A percentile compares a stretch with the other conserved stretches of the same genome.
These are phyloP conservation scores for Aaosphaeria arxii DNA, from an alignment of 2,329 filamentous ascomycete genomes.

Conservation along the genomic window DNA sequence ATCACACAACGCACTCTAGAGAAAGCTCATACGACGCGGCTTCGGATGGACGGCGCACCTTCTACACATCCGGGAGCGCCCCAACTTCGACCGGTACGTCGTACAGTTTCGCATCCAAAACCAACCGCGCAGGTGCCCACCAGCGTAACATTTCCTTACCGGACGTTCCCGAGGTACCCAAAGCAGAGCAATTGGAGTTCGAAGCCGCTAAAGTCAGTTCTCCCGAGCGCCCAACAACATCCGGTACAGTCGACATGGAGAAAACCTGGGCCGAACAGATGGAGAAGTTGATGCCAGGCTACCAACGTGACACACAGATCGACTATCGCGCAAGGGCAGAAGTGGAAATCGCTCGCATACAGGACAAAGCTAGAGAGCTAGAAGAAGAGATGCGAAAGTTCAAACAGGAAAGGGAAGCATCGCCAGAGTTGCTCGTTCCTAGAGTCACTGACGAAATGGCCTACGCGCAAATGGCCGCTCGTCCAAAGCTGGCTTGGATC, in stretches of 20 bases:
- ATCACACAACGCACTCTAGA: constrained; percentile 5
- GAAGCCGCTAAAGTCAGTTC: constrained; percentile 2
- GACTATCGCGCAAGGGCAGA: constrained; percentile 16
- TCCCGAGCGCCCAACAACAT: constrained; percentile 12
- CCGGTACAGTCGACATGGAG: constrained; percentile 15
- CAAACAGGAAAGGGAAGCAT: constrained; percentile 6
- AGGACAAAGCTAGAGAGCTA: constrained; percentile 14
- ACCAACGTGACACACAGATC: constrained; percentile 6
- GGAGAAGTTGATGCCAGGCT: constrained; percentile 10
- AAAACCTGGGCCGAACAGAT: constrained; percentile 15
- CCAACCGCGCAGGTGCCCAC: constrained; percentile 2
- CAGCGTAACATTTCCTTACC: constrained; percentile 6
- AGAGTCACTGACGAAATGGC: constrained; percentile 18
- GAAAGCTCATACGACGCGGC: constrained; percentile 20
- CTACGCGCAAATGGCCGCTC: constrained; percentile 16
- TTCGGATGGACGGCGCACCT: constrained; percentile 19
- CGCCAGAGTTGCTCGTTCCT: constrained; percentile 1
- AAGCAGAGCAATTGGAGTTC: neutral
- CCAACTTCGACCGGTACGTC: constrained; percentile 18
- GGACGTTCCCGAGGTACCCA: constrained; percentile 7
- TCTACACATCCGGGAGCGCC: constrained; percentile 20
- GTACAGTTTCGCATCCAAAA: constrained; percentile 12
- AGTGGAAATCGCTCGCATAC: constrained; percentile 14
- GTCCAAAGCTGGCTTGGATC: constrained; percentile 22
- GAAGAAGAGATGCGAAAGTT: constrained; percentile 12